Evolutionary conservation across 306 rosid species (phyloP).

Genomic region (Luffa acutangula): DNA sequence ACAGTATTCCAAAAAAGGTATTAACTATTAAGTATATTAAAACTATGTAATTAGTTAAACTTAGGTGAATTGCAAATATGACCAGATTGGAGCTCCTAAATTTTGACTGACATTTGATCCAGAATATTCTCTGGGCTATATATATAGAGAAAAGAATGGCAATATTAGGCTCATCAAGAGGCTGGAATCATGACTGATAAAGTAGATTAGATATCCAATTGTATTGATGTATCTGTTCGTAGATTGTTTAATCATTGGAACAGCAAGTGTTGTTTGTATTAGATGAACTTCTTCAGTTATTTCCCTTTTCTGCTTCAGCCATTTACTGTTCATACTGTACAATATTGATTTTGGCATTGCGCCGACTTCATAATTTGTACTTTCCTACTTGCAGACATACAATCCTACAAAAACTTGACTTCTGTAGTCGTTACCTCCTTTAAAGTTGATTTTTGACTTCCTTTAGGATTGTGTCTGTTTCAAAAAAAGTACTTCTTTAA

Average conservation of each 20-base stretch:
- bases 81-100: not conserved
- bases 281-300: not conserved
- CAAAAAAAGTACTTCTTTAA: not conserved
- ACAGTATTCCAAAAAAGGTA: constrained; percentile 95
- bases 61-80: not conserved
- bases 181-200: not conserved
- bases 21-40: not conserved
- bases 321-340: not conserved
- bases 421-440: not conserved
- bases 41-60: not conserved
- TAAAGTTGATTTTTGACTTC: not conserved
- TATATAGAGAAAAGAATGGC: not conserved
- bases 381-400: not conserved
- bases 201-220: not conserved
- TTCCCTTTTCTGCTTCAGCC: not conserved
- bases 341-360: not conserved
- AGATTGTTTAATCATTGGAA: not conserved
- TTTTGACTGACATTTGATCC: not conserved
- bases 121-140: not conserved
- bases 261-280: not conserved
- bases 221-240: not conserved
- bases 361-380: not conserved
- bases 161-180: not conserved
- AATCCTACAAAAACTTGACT: not conserved
- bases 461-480: not conserved